A percentile compares a stretch with the other conserved stretches of the same genome.
Conservation (phyloP, 768 basidiomycete genomes). For the Leccinellum rugosiceps region DNA sequence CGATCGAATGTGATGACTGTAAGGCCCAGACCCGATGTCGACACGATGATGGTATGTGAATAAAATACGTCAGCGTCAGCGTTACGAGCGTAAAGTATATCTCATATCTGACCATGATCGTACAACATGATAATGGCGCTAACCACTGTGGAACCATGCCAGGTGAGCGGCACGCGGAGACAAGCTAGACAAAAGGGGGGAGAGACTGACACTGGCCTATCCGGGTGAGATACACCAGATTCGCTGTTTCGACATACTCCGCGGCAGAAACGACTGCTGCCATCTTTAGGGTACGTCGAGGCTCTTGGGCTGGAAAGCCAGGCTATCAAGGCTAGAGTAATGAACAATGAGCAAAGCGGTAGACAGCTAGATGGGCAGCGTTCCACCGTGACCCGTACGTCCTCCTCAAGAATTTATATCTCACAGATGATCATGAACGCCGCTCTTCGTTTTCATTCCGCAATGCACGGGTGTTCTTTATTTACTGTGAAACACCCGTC, state of each 20-base stretch:
- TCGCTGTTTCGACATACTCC: background rate
- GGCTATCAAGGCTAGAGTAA: background rate
- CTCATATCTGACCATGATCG: conserved; percentile 15
- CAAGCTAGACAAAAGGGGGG: background rate
- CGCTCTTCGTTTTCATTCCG: background rate
- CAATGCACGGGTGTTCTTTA: background rate
- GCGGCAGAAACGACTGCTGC: background rate
- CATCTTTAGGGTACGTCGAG: background rate
- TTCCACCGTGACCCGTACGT: background rate
- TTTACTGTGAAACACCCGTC: background rate
- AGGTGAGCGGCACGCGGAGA: background rate
- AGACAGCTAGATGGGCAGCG: background rate
- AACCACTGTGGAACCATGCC: background rate
- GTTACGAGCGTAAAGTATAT: background rate
- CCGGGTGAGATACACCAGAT: conserved; percentile 2
- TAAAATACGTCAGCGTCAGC: background rate
- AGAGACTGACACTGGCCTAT: conserved; percentile 10
- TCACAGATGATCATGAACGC: background rate
- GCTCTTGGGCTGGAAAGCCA: background rate
- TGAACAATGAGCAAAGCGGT: background rate
- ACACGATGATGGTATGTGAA: background rate
- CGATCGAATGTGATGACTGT: conserved; percentile 14
- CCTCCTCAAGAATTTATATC: background rate
- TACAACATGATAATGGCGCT: conserved; percentile 13
- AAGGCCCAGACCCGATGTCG: background rate